These are phyloP conservation scores for Penicillium pancosmium DNA, from an alignment of 495 filamentous ascomycete species.

Conservation along the genomic window DNA sequence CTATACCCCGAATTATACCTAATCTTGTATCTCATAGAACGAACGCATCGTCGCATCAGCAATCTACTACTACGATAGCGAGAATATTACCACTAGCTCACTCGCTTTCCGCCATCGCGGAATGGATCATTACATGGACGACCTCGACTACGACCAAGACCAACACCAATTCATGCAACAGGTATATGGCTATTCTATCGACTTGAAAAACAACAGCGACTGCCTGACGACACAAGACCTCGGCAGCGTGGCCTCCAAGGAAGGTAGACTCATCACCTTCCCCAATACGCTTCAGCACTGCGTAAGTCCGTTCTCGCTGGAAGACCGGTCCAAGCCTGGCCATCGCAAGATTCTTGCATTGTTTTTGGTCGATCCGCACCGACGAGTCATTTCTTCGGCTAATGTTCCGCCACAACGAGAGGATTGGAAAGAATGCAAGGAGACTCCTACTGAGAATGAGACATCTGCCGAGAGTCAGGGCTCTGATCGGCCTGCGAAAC, in stretches of 20 bases:
- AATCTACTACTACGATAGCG: slow-evolving; percentile 63
- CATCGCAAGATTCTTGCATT: slow-evolving; percentile 60
- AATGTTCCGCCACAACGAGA: slow-evolving; percentile 59
- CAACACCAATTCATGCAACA: slow-evolving; percentile 32
- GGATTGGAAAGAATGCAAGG: slow-evolving; percentile 36
- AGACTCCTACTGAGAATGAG: background rate
- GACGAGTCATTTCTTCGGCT: slow-evolving; percentile 55
- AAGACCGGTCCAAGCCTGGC: slow-evolving; percentile 53
- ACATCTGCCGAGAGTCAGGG: background rate
- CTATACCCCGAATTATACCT: background rate
- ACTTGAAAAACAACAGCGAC: slow-evolving; percentile 7
- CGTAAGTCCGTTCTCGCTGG: slow-evolving; percentile 52
- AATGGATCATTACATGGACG: slow-evolving; percentile 8
- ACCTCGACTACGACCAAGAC: slow-evolving; percentile 32
- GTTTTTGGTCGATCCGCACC: slow-evolving; percentile 59
- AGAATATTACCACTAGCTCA: slow-evolving; percentile 60
- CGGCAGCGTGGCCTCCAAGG: slow-evolving; percentile 32
- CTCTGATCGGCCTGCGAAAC: slow-evolving; percentile 11
- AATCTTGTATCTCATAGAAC: slow-evolving; percentile 32
- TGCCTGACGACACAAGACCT: slow-evolving; percentile 34
- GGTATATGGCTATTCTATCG: slow-evolving; percentile 32
- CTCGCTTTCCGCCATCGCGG: slow-evolving; percentile 54
- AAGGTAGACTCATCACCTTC: slow-evolving; percentile 39
- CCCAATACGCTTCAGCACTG: slow-evolving; percentile 53
- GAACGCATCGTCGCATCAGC: slow-evolving; percentile 62